phyloP scores from a whole-genome alignment of 495 filamentous ascomycete species.

The Pyrenopolyporus hunteri region DNA sequence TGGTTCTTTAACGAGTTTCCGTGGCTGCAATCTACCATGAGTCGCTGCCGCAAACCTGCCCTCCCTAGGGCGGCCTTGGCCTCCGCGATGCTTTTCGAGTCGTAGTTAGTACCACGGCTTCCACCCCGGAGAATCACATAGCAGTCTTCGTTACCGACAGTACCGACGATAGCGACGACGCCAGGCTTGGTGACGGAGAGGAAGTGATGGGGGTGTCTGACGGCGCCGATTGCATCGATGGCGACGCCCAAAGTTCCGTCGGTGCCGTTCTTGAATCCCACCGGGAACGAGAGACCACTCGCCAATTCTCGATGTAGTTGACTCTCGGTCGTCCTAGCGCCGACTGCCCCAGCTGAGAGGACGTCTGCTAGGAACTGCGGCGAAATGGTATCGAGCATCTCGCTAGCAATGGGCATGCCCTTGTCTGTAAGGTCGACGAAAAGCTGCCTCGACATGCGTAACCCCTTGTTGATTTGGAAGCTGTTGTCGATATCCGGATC shows the following conservation, averaged over 20 bases:
- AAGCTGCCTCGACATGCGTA: conserved; percentile 84
- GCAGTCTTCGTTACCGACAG: conserved; percentile 95
- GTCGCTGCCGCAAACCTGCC: conserved; percentile 68
- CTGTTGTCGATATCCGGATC: conserved; percentile 98
- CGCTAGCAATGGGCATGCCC: conserved; percentile 97
- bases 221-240: conserved; percentile 95
- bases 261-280: conserved; percentile 99
- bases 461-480: conserved; percentile 98
- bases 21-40: conserved; percentile 99
- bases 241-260: conserved; percentile 90
- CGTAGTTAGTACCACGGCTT: conserved; percentile 92
- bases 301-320: conserved; percentile 96
- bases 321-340: conserved; percentile 92
- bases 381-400: conserved; percentile 99
- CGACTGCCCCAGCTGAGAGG: conserved; percentile 89
- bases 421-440: conserved; percentile 93
- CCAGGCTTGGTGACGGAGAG: conserved; percentile 97
- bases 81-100: conserved; percentile 77
- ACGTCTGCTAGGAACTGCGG: conserved; percentile 98
- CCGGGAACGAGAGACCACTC: conserved; percentile 92
- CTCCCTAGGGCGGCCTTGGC: conserved; percentile 72
- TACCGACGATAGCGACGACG: conserved; percentile 94
- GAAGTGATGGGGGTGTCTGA: conserved; percentile 95
- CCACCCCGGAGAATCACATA: conserved; percentile 97
- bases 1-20: conserved; percentile 96